phyloP scores from a whole-genome alignment of 2,329 filamentous ascomycete species.

The Colletotrichum sp. region DNA sequence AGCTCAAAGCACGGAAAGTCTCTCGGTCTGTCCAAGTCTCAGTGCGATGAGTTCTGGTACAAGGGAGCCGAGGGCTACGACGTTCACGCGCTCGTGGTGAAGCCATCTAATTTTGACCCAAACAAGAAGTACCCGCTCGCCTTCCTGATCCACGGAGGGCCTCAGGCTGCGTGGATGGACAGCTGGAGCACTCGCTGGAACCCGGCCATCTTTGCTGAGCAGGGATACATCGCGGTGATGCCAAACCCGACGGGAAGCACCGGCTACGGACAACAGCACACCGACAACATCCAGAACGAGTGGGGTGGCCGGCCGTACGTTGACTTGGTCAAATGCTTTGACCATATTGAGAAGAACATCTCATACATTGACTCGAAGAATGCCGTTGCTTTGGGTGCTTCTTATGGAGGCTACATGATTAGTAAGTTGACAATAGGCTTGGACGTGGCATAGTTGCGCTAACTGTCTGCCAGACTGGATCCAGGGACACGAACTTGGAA shows the following conservation, averaged over 20 bases:
- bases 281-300: slow-evolving; percentile 76
- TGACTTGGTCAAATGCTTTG: slow-evolving; percentile 80
- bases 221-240: slow-evolving; percentile 82
- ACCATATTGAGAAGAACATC: slow-evolving; percentile 72
- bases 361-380: slow-evolving; percentile 71
- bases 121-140: slow-evolving; percentile 79
- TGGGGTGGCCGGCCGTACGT: slow-evolving; percentile 89
- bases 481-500: slow-evolving; percentile 82
- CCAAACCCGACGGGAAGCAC: slow-evolving; percentile 87
- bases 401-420: slow-evolving; percentile 79
- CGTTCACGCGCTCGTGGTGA: slow-evolving; percentile 74
- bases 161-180: slow-evolving; percentile 78
- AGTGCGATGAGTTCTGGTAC: slow-evolving; percentile 74
- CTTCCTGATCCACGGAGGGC: slow-evolving; percentile 83
- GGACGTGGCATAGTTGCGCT: slow-evolving; percentile 10
- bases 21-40: slow-evolving; percentile 67
- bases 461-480: slow-evolving; percentile 73
- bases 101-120: slow-evolving; percentile 70
- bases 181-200: slow-evolving; percentile 87
- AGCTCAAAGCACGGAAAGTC: slow-evolving; percentile 68
- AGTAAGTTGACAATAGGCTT: slow-evolving; percentile 45
- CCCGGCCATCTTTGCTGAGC: slow-evolving; percentile 83
- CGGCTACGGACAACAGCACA: slow-evolving; percentile 79
- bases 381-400: slow-evolving; percentile 77
- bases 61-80: slow-evolving; percentile 63